Percentiles rank a stretch among this genome's conserved stretches.
phyloP scores from a whole-genome alignment of 176 grass and related monocot genomes.

The Elaeis guineensis region DNA sequence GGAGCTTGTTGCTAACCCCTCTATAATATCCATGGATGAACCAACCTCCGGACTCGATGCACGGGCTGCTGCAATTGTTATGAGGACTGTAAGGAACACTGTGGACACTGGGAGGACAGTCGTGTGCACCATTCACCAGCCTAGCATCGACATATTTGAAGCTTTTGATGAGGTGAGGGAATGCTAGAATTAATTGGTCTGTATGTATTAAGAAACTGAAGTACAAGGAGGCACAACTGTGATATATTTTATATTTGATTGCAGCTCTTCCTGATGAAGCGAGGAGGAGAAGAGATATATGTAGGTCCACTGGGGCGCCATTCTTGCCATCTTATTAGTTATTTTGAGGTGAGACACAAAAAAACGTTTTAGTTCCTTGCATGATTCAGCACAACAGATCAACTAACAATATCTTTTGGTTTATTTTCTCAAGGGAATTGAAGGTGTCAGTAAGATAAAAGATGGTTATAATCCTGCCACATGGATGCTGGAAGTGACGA shows the following conservation, averaged over 20 bases:
- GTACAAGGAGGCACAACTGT: no score
- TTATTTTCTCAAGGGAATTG: conserved; percentile 27
- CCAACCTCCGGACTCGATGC: conserved; percentile 91
- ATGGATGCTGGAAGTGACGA: conserved; percentile 66
- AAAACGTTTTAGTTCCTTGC: no score
- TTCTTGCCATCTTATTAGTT: conserved; percentile 67
- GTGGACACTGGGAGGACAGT: conserved; percentile 85
- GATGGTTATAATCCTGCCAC: conserved; percentile 58
- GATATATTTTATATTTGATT: neutral
- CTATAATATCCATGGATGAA: conserved; percentile 95
- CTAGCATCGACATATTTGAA: conserved; percentile 97
- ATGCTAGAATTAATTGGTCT: no score
- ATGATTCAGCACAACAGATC: no score
- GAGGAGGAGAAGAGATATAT: conserved; percentile 94
- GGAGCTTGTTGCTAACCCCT: conserved; percentile 89
- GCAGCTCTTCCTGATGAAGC: conserved; percentile 89
- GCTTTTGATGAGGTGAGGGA: conserved; percentile 81
- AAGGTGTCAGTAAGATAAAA: conserved; percentile 49
- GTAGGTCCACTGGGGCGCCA: conserved; percentile 75
- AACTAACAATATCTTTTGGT: no score
- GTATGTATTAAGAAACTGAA: no score
- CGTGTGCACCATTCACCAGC: conserved; percentile 96
- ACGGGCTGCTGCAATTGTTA: conserved; percentile 86
- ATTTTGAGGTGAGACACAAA: conserved; percentile 59
- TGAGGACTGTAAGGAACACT: conserved; percentile 86